Conservation (phyloP, 139 green algal genomes). For the Closterium sp. region DNA sequence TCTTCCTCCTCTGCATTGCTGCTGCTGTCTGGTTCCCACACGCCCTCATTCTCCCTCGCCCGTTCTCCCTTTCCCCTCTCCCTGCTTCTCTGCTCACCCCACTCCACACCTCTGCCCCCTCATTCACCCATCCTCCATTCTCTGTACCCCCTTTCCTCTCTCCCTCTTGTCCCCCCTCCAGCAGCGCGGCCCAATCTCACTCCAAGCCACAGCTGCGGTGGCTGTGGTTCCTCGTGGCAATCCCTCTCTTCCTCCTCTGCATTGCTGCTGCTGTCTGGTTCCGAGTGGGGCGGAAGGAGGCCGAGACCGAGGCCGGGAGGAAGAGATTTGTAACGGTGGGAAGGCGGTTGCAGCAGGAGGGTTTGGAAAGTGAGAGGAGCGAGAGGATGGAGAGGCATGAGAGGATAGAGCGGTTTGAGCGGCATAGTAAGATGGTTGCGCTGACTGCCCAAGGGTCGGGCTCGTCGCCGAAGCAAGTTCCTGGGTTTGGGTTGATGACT, state of each 20-base stretch:
- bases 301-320: background rate
- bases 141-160: background rate
- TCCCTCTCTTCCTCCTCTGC: background rate
- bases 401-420: constrained; percentile 1
- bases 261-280: constrained; percentile 1
- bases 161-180: background rate
- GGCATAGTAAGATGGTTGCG: background rate
- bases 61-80: background rate
- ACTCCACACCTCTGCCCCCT: too few relatives aligned
- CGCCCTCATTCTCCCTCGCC: too few relatives aligned
- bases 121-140: background rate
- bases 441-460: background rate
- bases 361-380: background rate
- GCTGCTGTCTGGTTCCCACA: constrained; percentile 1
- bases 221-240: background rate
- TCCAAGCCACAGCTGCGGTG: constrained; percentile 1
- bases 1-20: background rate
- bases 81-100: too few relatives aligned
- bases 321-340: background rate
- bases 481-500: background rate
- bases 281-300: background rate
- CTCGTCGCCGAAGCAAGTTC: background rate
- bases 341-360: background rate
- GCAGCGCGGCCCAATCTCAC: background rate
- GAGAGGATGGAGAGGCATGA: background rate